A percentile compares a stretch with the other conserved stretches of the same genome.
These are phyloP conservation scores for Arabidopsis arenosa DNA, from an alignment of 345 rosid genomes.

Conservation along the genomic window DNA sequence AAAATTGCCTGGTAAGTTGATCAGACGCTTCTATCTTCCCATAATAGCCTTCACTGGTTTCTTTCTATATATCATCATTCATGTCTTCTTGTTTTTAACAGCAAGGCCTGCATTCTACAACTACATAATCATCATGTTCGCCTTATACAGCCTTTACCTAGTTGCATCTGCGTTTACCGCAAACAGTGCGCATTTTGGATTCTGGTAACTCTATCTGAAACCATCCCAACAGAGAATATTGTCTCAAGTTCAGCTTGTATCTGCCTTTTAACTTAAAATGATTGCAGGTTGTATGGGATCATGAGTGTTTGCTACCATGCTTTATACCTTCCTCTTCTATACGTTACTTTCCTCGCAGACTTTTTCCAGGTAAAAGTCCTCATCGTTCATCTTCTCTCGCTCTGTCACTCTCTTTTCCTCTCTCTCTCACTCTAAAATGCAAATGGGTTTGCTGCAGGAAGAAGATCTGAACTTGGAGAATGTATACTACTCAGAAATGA, in stretches of 20 bases:
- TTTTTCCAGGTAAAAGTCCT: slow-evolving; percentile 73
- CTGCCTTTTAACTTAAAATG: slow-evolving; percentile 6
- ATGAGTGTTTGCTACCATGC: slow-evolving; percentile 77
- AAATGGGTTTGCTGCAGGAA: slow-evolving; percentile 56
- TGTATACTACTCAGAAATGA: slow-evolving; percentile 93
- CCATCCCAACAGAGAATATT: neutral
- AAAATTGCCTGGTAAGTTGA: slow-evolving; percentile 70
- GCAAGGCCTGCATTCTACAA: slow-evolving; percentile 93
- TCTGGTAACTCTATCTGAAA: slow-evolving; percentile 59
- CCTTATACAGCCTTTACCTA: slow-evolving; percentile 64
- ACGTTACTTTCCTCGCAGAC: slow-evolving; percentile 80
- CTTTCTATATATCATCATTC: slow-evolving; percentile 15
- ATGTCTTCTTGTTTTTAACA: slow-evolving; percentile 45
- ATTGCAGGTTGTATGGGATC: slow-evolving; percentile 74
- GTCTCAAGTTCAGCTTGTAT: slow-evolving; percentile 14
- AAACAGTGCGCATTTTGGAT: slow-evolving; percentile 69
- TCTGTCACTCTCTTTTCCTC: neutral
- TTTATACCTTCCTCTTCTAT: slow-evolving; percentile 83
- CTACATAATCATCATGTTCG: slow-evolving; percentile 68
- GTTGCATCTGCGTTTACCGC: slow-evolving; percentile 71
- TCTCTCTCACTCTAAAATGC: neutral
- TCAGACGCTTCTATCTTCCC: neutral
- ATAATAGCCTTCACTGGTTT: neutral
- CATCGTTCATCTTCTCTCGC: slow-evolving; percentile 2
- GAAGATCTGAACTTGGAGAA: slow-evolving; percentile 82